Evolutionary conservation across 1,284 basidiomycete species (phyloP), one percentile per base, ranked within the genome.

Genomic region (Ustilago lituana): DNA sequence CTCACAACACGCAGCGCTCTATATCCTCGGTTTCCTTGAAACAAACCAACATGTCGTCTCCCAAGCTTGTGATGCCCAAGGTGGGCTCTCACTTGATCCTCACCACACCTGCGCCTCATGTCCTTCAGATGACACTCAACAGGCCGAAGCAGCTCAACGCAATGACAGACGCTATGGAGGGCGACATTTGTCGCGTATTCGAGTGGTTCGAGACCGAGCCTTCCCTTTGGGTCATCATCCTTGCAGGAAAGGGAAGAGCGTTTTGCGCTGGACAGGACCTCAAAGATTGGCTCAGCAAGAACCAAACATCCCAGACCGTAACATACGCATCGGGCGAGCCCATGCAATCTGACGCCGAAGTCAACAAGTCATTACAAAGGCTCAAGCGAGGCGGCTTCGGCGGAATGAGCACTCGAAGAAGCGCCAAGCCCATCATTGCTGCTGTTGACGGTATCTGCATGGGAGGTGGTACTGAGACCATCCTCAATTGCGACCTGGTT

Each of bases 401-500:
- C 0, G 87, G 89, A 12, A 83, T 94, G 48, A 87, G 89, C 27
- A 85, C 91, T 2, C 85, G 86, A 46, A 78, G 80, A 4, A 87
- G 87, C 9, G 85, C 84, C 57, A 93, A 94, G 78, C 91, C 91
- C 8, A 87, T 92, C 64, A 90, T 94, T 47, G 90, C 91, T 17
- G 91, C 92, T 3, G 89, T 93, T 1, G 88, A 90, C 70, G 92
- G 92, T 12, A 86, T 88, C 26, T 88, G 90, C 3, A 89, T 89
- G 67, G 92, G 92, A 12, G 92, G 92, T 5, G 92, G 91, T 1
- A 85, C 88, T 37, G 92, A 94, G 79, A 87, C 92, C 46, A 69
- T 91, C 0, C 79, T 93, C 9, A 93, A 93, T 68, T 92, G 90
- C 70, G 92, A 94, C 78, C 80, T 93, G 23, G 90, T 93, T 27